These are phyloP conservation scores for Blastobotrys illinoisensis DNA, from an alignment of 1,139 yeast genomes.

Conservation along the genomic window DNA sequence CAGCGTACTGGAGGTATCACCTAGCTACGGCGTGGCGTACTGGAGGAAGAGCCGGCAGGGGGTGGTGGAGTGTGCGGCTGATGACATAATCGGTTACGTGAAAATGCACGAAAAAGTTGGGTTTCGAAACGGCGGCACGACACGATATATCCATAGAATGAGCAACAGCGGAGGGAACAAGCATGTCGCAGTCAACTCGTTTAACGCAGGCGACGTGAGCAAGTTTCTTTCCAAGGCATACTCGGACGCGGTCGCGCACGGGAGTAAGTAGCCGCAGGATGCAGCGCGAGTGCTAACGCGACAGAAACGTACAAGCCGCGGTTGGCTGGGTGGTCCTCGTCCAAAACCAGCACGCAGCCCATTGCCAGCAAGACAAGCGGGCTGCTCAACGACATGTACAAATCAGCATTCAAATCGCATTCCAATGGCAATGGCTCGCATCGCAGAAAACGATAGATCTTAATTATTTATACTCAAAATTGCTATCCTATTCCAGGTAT, in stretches of 20 bases:
- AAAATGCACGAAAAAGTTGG: neutral
- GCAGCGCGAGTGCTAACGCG: conserved; percentile 1
- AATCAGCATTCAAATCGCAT: conserved; percentile 4
- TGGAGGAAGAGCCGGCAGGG: no score
- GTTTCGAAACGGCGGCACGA: neutral
- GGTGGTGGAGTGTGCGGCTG: no score
- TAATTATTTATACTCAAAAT: no score
- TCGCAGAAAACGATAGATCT: neutral
- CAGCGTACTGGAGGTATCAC: no score
- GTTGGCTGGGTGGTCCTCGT: conserved; percentile 23
- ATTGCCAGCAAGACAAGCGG: conserved; percentile 15
- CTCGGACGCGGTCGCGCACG: conserved; percentile 15
- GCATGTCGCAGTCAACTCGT: conserved; percentile 24
- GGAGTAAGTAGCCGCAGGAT: conserved; percentile 10
- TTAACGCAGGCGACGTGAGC: conserved; percentile 25
- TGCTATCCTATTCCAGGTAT: no score
- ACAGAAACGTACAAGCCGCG: conserved; percentile 21
- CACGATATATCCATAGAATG: no score
- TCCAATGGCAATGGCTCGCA: neutral
- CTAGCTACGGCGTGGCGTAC: no score
- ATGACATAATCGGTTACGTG: neutral
- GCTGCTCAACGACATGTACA: conserved; percentile 19
- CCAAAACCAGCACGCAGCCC: conserved; percentile 15
- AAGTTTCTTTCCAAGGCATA: conserved; percentile 19
- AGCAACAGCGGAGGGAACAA: neutral